Evolutionary conservation across 768 basidiomycete genomes (phyloP).

Genomic region (Xerocomellus dryophilus): DNA sequence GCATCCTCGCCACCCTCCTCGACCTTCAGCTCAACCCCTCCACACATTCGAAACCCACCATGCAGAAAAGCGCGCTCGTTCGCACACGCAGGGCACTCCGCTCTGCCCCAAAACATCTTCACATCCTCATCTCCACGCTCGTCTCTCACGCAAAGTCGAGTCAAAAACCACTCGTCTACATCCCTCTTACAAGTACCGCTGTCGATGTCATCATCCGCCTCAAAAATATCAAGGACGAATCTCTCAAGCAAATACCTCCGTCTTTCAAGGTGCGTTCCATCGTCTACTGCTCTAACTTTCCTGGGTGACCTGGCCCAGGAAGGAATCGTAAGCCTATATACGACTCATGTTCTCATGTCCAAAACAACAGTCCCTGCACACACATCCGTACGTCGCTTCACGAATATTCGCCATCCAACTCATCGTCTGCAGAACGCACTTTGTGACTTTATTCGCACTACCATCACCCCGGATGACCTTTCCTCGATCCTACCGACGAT

Average conservation of each 20-base stretch:
- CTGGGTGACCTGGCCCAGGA: conserved; percentile 36
- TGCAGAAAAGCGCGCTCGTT: conserved; percentile 60
- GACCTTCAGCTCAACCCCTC: conserved; percentile 56
- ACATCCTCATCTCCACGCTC: conserved; percentile 50
- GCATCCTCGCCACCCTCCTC: conserved; percentile 57
- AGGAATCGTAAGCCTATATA: conserved; percentile 59
- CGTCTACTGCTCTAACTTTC: neutral
- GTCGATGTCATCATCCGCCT: conserved; percentile 70
- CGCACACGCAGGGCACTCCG: conserved; percentile 65
- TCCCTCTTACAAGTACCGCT: conserved; percentile 63
- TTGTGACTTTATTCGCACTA: conserved; percentile 57
- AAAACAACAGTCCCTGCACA: conserved; percentile 61
- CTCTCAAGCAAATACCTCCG: conserved; percentile 41
- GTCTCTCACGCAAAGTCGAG: conserved; percentile 50
- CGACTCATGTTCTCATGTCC: conserved; percentile 60
- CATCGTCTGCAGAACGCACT: conserved; percentile 43
- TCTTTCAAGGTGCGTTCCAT: conserved; percentile 44
- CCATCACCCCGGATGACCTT: conserved; percentile 52
- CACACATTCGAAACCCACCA: conserved; percentile 50
- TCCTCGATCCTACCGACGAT: conserved; percentile 61
- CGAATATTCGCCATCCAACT: conserved; percentile 5
- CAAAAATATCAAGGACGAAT: conserved; percentile 49
- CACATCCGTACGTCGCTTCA: conserved; percentile 44
- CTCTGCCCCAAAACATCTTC: conserved; percentile 52
- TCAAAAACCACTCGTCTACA: conserved; percentile 38